phyloP scores from a whole-genome alignment of 2,329 filamentous ascomycete species.

The Juglanconis oblonga region DNA sequence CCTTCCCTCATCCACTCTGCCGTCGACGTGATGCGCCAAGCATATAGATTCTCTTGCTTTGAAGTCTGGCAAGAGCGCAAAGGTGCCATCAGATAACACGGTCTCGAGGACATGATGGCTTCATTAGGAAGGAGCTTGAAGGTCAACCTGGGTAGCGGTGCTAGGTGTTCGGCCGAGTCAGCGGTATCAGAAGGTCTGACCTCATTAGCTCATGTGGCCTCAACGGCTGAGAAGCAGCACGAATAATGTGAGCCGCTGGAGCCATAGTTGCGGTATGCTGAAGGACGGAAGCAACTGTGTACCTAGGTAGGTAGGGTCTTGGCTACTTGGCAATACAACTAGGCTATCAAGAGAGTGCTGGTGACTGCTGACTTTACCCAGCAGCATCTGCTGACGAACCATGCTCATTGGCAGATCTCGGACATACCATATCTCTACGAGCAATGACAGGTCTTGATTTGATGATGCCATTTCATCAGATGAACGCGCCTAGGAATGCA shows the following conservation, averaged over 20 bases:
- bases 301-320: neutral
- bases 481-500: neutral
- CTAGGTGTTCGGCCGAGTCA: neutral
- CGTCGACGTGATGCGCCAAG: neutral
- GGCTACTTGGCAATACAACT: neutral
- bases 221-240: no score
- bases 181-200: neutral
- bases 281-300: neutral
- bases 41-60: neutral
- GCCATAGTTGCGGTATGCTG: neutral
- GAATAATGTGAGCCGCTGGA: neutral
- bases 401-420: no score
- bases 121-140: neutral
- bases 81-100: neutral
- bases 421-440: neutral
- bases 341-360: neutral
- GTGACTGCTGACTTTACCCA: neutral
- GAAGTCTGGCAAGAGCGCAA: neutral
- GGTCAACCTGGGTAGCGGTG: neutral
- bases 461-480: neutral
- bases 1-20: neutral
- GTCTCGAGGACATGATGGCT: neutral
- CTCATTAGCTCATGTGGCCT: neutral
- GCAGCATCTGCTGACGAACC: no score
- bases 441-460: neutral